A percentile compares a stretch with the other conserved stretches of the same genome.
Evolutionary conservation across 2,329 filamentous ascomycete genomes (phyloP).

Genomic region (Aspergillus sp.): DNA sequence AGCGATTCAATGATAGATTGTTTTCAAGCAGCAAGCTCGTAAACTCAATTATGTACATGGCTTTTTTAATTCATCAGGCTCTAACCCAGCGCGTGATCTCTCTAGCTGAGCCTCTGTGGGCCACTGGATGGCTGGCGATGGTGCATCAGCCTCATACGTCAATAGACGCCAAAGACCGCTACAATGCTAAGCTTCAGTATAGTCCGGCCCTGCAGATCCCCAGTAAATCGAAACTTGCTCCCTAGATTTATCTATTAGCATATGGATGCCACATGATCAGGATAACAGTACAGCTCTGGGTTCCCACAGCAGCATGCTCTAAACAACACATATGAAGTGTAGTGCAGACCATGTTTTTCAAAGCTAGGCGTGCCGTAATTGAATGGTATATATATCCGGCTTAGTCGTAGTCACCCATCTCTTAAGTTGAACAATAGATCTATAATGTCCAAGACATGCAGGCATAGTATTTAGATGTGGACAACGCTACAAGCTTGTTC

Average conservation of each 20-base stretch:
- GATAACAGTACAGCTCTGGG: no score
- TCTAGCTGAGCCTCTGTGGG: not conserved
- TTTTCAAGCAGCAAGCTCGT: no score
- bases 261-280: not conserved
- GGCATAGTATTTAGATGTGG: no score
- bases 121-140: not conserved
- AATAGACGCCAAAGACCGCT: not conserved
- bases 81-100: not conserved
- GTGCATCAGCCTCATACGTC: not conserved
- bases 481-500: not conserved
- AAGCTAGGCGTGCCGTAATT: no score
- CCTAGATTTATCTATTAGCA: not conserved
- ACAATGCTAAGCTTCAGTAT: not conserved
- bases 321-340: no score
- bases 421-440: not conserved
- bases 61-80: not conserved
- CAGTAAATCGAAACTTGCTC: not conserved
- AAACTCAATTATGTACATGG: no score
- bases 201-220: not conserved
- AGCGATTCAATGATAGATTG: not conserved
- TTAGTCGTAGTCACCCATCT: not conserved
- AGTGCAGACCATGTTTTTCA: no score
- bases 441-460: not conserved
- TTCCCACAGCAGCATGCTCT: no score
- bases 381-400: no score